A percentile compares a stretch with the other conserved stretches of the same genome.
Evolutionary conservation across 257 asterid species (phyloP).

Genomic region (Parsonsia alboflavescens): DNA sequence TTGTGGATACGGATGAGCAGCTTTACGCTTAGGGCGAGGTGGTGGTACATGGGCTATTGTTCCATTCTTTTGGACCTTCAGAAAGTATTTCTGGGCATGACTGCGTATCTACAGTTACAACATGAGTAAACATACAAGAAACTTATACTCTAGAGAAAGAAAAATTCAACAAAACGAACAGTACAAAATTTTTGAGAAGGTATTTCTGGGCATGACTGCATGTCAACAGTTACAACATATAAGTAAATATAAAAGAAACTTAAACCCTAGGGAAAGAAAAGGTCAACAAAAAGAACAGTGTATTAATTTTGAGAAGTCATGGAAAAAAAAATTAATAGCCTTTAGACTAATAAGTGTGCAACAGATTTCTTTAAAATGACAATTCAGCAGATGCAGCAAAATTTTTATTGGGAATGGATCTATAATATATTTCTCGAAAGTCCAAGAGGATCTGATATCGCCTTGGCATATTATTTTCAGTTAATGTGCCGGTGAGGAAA

Average conservation of each 20-base stretch:
- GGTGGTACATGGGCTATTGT: constrained; percentile 92
- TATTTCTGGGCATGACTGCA: constrained; percentile 98
- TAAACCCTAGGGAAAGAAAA: background rate
- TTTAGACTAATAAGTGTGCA: constrained; percentile 1
- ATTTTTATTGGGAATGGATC: background rate
- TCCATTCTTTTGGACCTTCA: constrained; percentile 95
- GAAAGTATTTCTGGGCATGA: constrained; percentile 95
- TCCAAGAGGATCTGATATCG: background rate
- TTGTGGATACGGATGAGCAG: constrained; percentile 95
- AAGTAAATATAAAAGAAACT: background rate
- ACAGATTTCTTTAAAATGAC: background rate
- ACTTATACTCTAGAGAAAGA: background rate
- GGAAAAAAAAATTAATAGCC: no score
- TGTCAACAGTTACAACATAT: constrained; percentile 38
- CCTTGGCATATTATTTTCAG: background rate
- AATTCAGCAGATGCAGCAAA: background rate
- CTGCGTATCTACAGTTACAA: constrained; percentile 65
- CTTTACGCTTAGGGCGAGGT: constrained; percentile 99
- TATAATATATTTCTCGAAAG: background rate
- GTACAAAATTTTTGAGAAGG: constrained; percentile 30
- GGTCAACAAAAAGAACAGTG: background rate
- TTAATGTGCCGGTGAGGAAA: background rate
- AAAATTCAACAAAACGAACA: background rate
- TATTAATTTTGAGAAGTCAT: background rate
- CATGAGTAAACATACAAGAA: background rate